A percentile compares a stretch with the other conserved stretches of the same genome.
Conservation (phyloP, 1,284 basidiomycete genomes). For the Microbotryum scabiosae region DNA sequence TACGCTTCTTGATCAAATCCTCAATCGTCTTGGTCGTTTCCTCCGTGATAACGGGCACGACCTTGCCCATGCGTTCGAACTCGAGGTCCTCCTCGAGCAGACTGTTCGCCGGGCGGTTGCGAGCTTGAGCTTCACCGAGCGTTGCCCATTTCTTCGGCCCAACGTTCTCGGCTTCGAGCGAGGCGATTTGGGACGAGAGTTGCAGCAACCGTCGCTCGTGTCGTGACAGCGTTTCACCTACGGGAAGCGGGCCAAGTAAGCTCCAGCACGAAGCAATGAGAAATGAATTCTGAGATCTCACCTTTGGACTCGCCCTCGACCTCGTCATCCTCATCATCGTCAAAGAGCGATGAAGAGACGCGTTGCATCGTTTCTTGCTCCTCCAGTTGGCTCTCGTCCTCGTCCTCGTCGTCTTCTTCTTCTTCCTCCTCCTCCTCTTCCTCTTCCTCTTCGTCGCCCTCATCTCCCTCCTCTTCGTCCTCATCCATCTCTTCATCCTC, state of each 20-base stretch:
- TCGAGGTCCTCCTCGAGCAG: constrained; percentile 90
- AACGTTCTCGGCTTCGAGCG: constrained; percentile 49
- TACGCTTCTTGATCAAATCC: constrained; percentile 82
- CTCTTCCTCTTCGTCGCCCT: constrained; percentile 22
- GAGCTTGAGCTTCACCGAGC: constrained; percentile 78
- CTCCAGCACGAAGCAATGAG: not conserved
- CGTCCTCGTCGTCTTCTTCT: constrained; percentile 29
- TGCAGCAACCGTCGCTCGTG: constrained; percentile 48
- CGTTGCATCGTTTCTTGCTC: constrained; percentile 43
- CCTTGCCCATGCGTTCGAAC: constrained; percentile 80
- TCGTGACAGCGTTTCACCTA: constrained; percentile 42
- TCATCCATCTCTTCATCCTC: constrained; percentile 39
- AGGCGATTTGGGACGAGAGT: constrained; percentile 47
- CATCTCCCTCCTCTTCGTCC: constrained; percentile 37
- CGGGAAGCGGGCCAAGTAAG: not conserved
- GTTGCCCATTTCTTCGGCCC: constrained; percentile 76
- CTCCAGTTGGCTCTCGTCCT: constrained; percentile 32
- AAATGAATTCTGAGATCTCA: not conserved
- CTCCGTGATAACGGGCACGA: constrained; percentile 82
- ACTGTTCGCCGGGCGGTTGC: constrained; percentile 79
- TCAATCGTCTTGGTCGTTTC: constrained; percentile 75
- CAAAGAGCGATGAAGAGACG: constrained; percentile 49
- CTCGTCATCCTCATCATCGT: constrained; percentile 46
- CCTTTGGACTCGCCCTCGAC: constrained; percentile 6
- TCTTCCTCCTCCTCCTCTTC: constrained; percentile 33